Percentiles rank a stretch among this genome's conserved stretches.
These are phyloP conservation scores for Pythium plurisporium DNA, from an alignment of 352 stramenopile species.

Conservation along the genomic window DNA sequence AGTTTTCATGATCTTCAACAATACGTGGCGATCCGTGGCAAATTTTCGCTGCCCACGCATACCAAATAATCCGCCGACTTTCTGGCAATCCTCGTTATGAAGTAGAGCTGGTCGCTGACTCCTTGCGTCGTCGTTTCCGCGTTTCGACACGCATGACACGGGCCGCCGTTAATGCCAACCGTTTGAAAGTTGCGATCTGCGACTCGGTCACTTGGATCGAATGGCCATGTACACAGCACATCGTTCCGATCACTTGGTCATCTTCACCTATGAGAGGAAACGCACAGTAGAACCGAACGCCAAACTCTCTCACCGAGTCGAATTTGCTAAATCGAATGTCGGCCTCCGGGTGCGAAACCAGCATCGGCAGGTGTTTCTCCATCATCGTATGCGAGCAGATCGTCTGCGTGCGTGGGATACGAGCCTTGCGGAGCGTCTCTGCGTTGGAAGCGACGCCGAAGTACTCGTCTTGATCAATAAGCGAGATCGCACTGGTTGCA, in stretches of 20 bases:
- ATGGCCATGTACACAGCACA: conserved; percentile 52
- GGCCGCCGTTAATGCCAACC: conserved; percentile 26
- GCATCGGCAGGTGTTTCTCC: conserved; percentile 34
- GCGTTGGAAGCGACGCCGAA: conserved; percentile 42
- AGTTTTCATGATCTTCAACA: too few species aligned
- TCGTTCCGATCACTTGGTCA: conserved; percentile 44
- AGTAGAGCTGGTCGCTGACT: too few species aligned
- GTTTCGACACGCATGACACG: conserved; percentile 13
- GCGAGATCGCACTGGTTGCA: conserved; percentile 43
- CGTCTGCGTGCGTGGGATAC: conserved; percentile 37
- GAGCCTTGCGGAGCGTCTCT: conserved; percentile 19
- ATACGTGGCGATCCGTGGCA: too few species aligned
- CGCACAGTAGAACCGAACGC: conserved; percentile 63
- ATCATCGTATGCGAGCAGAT: conserved; percentile 66
- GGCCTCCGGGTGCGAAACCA: conserved; percentile 39
- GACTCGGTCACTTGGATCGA: conserved; percentile 43
- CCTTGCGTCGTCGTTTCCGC: conserved; percentile 4
- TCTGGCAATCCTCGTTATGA: too few species aligned
- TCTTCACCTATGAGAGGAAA: conserved; percentile 45
- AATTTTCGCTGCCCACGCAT: too few species aligned
- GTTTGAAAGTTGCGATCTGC: conserved; percentile 50
- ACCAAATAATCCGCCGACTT: too few species aligned
- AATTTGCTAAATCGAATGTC: conserved; percentile 52
- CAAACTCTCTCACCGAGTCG: conserved; percentile 18
- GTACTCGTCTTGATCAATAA: conserved; percentile 39